A percentile compares a stretch with the other conserved stretches of the same genome.
Evolutionary conservation across 2,329 filamentous ascomycete species (phyloP).

Genomic region (Stachybotrys chlorohalonatus): DNA sequence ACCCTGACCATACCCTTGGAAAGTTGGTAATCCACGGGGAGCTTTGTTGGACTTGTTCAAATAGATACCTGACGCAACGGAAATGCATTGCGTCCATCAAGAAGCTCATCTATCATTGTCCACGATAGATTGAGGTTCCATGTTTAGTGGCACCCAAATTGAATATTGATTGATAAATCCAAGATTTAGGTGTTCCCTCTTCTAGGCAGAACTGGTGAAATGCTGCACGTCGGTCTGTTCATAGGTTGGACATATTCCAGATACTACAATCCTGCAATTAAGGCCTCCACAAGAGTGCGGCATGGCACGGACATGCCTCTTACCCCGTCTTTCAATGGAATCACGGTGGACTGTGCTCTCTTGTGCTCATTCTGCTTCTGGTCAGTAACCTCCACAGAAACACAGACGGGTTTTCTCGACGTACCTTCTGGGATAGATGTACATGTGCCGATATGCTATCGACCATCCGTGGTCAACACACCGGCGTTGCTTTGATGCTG

Average conservation of each 20-base stretch:
- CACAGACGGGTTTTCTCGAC: not conserved
- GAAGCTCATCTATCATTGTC: too few species aligned
- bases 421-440: slow-evolving; percentile 16
- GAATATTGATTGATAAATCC: too few species aligned
- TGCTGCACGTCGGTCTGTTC: too few species aligned
- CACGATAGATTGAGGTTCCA: too few species aligned
- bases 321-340: not conserved
- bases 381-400: slow-evolving; percentile 1
- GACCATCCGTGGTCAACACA: slow-evolving; percentile 8
- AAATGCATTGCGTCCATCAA: too few species aligned
- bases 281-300: too few species aligned
- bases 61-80: not conserved
- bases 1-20: not conserved
- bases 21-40: not conserved
- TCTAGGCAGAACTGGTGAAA: too few species aligned
- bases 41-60: not conserved
- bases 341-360: slow-evolving; percentile 1
- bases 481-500: slow-evolving; percentile 8
- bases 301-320: not conserved
- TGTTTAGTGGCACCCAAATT: too few species aligned
- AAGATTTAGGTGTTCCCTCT: too few species aligned
- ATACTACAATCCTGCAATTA: too few species aligned
- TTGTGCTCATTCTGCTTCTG: not conserved
- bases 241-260: too few species aligned
- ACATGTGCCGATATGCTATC: slow-evolving; percentile 17